Conservation (phyloP, 768 basidiomycete species). For the Macrolepiota albuminosa region DNA sequence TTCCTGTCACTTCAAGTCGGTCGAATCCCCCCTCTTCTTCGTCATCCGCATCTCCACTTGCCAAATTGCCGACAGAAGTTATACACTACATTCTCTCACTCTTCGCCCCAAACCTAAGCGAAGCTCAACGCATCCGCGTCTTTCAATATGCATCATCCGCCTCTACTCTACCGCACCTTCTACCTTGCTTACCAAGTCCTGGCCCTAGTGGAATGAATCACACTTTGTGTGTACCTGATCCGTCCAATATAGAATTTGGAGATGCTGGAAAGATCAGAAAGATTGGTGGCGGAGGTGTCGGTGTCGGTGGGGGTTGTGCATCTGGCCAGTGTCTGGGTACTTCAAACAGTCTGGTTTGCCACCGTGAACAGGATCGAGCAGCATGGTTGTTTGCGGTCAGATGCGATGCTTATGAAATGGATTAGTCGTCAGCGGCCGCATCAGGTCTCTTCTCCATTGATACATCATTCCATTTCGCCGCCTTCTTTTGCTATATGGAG, state of each 20-base stretch:
- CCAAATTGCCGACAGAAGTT: constrained; percentile 49
- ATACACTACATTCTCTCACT: constrained; percentile 53
- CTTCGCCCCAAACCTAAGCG: constrained; percentile 52
- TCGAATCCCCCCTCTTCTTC: background rate
- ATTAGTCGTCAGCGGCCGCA: background rate
- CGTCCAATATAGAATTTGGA: constrained; percentile 23
- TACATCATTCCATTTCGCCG: background rate
- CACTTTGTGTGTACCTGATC: constrained; percentile 27
- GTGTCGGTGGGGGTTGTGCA: constrained; percentile 21
- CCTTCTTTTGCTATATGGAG: background rate
- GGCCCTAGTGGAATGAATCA: background rate
- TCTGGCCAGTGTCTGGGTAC: constrained; percentile 35
- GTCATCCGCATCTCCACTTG: constrained; percentile 27
- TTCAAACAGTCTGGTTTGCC: constrained; percentile 31
- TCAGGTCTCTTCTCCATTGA: background rate
- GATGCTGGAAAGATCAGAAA: constrained; percentile 9
- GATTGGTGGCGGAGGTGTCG: constrained; percentile 16
- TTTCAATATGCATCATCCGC: constrained; percentile 44
- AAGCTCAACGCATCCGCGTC: constrained; percentile 49
- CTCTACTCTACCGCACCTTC: constrained; percentile 38
- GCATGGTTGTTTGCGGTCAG: constrained; percentile 43
- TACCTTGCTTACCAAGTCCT: constrained; percentile 14
- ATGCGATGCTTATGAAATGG: constrained; percentile 40
- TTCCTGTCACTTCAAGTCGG: background rate
- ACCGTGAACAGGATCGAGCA: constrained; percentile 37